Evolutionary conservation across 768 basidiomycete genomes (phyloP).

Genomic region (Dendrothele bispora): DNA sequence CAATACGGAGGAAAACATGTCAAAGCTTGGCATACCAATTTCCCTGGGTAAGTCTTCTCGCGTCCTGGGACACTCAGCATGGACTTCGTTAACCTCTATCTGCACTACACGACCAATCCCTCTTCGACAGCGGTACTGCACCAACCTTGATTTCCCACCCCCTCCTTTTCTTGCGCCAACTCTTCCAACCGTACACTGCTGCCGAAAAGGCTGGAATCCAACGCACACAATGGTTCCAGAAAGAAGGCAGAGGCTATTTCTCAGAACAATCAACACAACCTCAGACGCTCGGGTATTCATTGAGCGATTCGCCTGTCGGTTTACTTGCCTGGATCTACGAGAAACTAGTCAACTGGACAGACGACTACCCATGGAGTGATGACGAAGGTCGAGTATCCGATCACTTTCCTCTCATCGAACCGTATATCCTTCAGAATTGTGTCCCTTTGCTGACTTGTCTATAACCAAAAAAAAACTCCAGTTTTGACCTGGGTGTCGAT

Average conservation of each 20-base stretch:
- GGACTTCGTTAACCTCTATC: not conserved
- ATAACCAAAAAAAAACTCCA: too few relatives aligned
- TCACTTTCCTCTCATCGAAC: not conserved
- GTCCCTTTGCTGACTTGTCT: too few relatives aligned
- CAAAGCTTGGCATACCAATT: slow-evolving; percentile 35
- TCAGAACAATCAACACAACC: slow-evolving; percentile 30
- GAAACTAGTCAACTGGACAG: slow-evolving; percentile 32
- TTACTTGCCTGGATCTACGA: slow-evolving; percentile 37
- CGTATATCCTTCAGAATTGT: not conserved
- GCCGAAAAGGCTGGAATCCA: slow-evolving; percentile 5
- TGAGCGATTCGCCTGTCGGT: slow-evolving; percentile 46
- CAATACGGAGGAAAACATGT: slow-evolving; percentile 24
- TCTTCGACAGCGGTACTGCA: not conserved
- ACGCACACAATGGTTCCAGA: not conserved
- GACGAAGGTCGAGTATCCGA: slow-evolving; percentile 35
- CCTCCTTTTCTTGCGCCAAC: slow-evolving; percentile 20
- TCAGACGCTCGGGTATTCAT: slow-evolving; percentile 36
- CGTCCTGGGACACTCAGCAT: too few relatives aligned
- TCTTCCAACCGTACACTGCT: slow-evolving; percentile 24
- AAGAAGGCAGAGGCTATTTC: slow-evolving; percentile 23
- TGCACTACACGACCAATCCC: not conserved
- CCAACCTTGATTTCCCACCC: not conserved
- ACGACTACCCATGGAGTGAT: slow-evolving; percentile 43
- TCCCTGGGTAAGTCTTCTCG: slow-evolving; percentile 19
- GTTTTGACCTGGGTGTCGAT: slow-evolving; percentile 29